Evolutionary conservation across 768 basidiomycete genomes (phyloP).

Genomic region (Lactarius akahatsu): DNA sequence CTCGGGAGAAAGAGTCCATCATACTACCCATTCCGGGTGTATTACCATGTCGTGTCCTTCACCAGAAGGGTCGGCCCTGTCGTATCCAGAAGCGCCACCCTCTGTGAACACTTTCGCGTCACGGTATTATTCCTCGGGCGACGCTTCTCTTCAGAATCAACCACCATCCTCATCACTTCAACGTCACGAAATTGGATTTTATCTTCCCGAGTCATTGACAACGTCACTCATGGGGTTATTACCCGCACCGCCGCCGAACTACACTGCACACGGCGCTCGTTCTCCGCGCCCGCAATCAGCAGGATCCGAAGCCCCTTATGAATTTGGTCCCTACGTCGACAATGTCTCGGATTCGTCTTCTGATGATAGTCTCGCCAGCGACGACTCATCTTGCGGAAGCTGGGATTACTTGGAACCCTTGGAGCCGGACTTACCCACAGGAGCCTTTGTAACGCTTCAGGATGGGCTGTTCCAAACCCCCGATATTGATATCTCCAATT

Average conservation of each 20-base stretch:
- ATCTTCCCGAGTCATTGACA: neutral
- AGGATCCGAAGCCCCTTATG: neutral
- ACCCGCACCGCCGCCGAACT: neutral
- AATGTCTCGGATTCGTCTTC: constrained; percentile 12
- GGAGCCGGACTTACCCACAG: constrained; percentile 2
- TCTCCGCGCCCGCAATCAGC: neutral
- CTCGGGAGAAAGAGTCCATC: neutral
- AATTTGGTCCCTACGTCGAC: neutral
- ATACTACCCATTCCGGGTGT: neutral
- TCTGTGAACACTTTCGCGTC: neutral
- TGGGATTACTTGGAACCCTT: constrained; percentile 10
- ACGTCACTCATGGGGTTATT: neutral
- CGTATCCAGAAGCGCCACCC: neutral
- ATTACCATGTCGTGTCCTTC: neutral
- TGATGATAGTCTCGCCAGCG: constrained; percentile 1
- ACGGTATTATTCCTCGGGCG: neutral
- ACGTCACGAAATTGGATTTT: neutral
- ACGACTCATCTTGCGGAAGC: constrained; percentile 1
- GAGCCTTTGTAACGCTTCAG: constrained; percentile 1
- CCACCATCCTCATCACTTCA: neutral
- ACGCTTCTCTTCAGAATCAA: neutral
- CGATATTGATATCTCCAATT: neutral
- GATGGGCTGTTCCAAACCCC: neutral
- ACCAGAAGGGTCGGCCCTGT: neutral
- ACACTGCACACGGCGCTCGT: neutral